These are phyloP conservation scores for Calonectria honghensis DNA, from an alignment of 2,329 filamentous ascomycete species.

Conservation along the genomic window DNA sequence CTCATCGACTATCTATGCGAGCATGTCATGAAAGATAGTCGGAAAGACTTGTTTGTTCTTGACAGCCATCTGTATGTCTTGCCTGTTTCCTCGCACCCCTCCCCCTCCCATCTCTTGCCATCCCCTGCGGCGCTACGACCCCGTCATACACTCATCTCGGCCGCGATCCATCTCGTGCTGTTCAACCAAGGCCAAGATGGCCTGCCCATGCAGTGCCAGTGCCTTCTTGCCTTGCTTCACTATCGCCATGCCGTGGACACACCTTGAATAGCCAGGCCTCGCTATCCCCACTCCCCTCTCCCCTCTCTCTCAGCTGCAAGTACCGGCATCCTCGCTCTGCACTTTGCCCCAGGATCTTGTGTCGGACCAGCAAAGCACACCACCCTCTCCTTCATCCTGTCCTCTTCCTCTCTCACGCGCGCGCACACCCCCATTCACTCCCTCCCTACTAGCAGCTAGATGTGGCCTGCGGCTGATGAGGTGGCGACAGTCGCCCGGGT, in stretches of 20 bases:
- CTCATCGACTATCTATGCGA: constrained; percentile 88
- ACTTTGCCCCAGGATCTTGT: constrained; percentile 28
- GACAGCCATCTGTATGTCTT: constrained; percentile 88
- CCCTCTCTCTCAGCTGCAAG: constrained; percentile 39
- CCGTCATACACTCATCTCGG: constrained; percentile 17
- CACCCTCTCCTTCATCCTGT: constrained; percentile 2
- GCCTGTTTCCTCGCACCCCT: constrained; percentile 16
- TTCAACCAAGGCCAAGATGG: constrained; percentile 22
- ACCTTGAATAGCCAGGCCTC: constrained; percentile 9
- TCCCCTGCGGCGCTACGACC: constrained; percentile 23
- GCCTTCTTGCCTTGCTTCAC: constrained; percentile 21
- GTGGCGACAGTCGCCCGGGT: constrained; percentile 84
- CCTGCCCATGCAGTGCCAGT: constrained; percentile 18
- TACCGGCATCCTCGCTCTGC: constrained; percentile 37
- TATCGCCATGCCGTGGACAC: constrained; percentile 17
- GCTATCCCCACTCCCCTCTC: constrained; percentile 42
- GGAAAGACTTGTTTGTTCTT: constrained; percentile 92
- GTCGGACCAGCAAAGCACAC: constrained; percentile 20
- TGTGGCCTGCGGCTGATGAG: constrained; percentile 51
- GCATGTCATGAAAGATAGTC: constrained; percentile 87
- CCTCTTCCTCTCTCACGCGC: constrained; percentile 7
- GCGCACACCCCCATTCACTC: constrained; percentile 25
- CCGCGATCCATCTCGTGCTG: constrained; percentile 19
- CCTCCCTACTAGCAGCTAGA: constrained; percentile 29
- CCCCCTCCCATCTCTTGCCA: constrained; percentile 15